Percentiles rank a stretch among this genome's conserved stretches.
These are phyloP conservation scores for Entamoeba histolytica DNA, from an alignment of 208 protist species.

Conservation along the genomic window DNA sequence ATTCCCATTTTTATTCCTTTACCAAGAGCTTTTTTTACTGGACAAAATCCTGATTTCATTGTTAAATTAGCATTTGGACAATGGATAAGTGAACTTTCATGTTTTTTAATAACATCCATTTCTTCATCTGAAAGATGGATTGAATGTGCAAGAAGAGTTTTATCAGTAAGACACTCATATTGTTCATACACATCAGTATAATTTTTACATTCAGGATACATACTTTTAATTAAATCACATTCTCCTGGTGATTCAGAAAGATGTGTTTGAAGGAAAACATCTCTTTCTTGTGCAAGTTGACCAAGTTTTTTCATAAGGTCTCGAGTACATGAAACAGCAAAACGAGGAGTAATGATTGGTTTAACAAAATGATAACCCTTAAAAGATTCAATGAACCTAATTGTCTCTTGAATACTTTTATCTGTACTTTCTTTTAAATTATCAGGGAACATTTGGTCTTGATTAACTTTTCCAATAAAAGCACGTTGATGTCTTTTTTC, in stretches of 20 bases:
- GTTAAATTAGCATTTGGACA: conserved; percentile 67
- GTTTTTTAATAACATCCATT: conserved; percentile 41
- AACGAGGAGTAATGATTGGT: conserved; percentile 64
- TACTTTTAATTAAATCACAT: conserved; percentile 19
- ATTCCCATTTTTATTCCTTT: conserved; percentile 55
- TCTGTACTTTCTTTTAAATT: conserved; percentile 57
- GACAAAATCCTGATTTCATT: conserved; percentile 33
- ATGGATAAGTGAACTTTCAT: conserved; percentile 49
- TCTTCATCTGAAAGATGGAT: conserved; percentile 57
- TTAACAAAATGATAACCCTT: conserved; percentile 33
- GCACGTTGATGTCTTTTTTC: conserved; percentile 47
- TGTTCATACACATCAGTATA: conserved; percentile 56
- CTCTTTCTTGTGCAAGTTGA: conserved; percentile 43
- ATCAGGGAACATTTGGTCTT: conserved; percentile 50
- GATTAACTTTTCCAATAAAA: conserved; percentile 56
- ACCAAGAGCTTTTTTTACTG: conserved; percentile 41
- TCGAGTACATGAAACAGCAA: conserved; percentile 60
- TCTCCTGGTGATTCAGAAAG: conserved; percentile 53
- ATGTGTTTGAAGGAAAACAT: conserved; percentile 62
- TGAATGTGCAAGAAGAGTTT: conserved; percentile 57
- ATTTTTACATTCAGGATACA: conserved; percentile 22
- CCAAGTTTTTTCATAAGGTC: conserved; percentile 52
- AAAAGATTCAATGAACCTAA: conserved; percentile 33
- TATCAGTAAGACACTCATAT: conserved; percentile 49
- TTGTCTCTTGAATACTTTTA: conserved; percentile 38